Conservation (phyloP, 805 yeast species). For the Nakazawaea anatomiae region DNA sequence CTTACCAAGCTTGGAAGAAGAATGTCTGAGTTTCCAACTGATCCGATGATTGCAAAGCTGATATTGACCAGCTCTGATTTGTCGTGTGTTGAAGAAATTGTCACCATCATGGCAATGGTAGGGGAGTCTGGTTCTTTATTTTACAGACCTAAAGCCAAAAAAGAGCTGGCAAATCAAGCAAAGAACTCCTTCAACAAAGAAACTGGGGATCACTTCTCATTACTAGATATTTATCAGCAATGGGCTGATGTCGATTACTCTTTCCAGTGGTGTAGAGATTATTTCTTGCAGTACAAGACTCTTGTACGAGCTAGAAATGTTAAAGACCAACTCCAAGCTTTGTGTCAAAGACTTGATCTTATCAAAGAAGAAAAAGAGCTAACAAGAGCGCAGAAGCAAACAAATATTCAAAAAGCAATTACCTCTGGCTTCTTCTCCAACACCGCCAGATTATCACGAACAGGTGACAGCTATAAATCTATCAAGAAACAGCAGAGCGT, state of each 20-base stretch:
- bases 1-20: slow-evolving; percentile 72
- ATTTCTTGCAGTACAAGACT: slow-evolving; percentile 72
- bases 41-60: slow-evolving; percentile 82
- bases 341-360: slow-evolving; percentile 52
- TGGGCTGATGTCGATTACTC: slow-evolving; percentile 70
- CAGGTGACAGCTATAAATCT: slow-evolving; percentile 67
- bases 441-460: slow-evolving; percentile 48
- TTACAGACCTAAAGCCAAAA: slow-evolving; percentile 63
- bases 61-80: slow-evolving; percentile 56
- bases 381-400: slow-evolving; percentile 18
- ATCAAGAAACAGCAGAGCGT: slow-evolving; percentile 67
- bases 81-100: slow-evolving; percentile 60
- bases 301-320: slow-evolving; percentile 64
- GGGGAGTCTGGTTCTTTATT: slow-evolving; percentile 72
- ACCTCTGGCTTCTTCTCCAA: slow-evolving; percentile 69
- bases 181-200: slow-evolving; percentile 48
- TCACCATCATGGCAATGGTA: slow-evolving; percentile 77
- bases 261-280: slow-evolving; percentile 78
- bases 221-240: slow-evolving; percentile 68
- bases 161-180: slow-evolving; percentile 59
- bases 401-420: slow-evolving; percentile 45
- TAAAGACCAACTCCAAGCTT: slow-evolving; percentile 56
- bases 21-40: slow-evolving; percentile 91
- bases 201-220: slow-evolving; percentile 75
- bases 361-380: slow-evolving; percentile 24